phyloP scores from a whole-genome alignment of 2,329 filamentous ascomycete genomes.

The Colletotrichum orchidophilum region DNA sequence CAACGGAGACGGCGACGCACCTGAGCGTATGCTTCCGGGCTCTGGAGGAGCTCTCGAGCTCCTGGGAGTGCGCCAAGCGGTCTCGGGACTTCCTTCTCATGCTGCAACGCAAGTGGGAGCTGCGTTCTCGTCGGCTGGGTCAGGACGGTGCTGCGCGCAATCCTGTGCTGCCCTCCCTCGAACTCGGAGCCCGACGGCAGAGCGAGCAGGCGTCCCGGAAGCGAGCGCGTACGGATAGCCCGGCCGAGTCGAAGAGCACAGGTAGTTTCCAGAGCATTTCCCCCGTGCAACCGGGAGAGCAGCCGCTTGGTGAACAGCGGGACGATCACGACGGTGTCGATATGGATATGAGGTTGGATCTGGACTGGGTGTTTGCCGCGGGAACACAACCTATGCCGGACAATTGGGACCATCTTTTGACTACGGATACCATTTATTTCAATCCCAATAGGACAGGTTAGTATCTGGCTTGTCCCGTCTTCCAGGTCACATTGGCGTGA shows the following conservation, averaged over 20 bases:
- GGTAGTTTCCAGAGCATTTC: constrained; percentile 11
- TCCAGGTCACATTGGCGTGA: background rate
- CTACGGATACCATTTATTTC: constrained; percentile 7
- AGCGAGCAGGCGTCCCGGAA: background rate
- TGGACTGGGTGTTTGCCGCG: constrained; percentile 22
- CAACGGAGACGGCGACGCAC: constrained; percentile 18
- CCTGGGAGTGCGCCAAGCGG: constrained; percentile 39
- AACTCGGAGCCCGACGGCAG: background rate
- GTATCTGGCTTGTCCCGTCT: background rate
- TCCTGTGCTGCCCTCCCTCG: background rate
- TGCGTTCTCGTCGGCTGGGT: background rate
- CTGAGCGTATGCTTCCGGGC: constrained; percentile 39
- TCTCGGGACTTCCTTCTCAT: constrained; percentile 37
- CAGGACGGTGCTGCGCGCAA: background rate
- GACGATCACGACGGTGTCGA: constrained; percentile 1
- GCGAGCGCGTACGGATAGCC: background rate
- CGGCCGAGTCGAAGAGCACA: background rate
- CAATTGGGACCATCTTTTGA: background rate
- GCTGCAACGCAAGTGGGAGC: constrained; percentile 35
- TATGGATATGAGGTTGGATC: constrained; percentile 23
- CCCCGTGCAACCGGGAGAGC: background rate
- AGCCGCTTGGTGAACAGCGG: background rate
- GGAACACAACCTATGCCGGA: constrained; percentile 7
- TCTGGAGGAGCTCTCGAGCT: constrained; percentile 34
- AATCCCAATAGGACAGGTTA: background rate